These are phyloP conservation scores for Lasiosphaeria hispida DNA, from an alignment of 495 filamentous ascomycete genomes.

Conservation along the genomic window DNA sequence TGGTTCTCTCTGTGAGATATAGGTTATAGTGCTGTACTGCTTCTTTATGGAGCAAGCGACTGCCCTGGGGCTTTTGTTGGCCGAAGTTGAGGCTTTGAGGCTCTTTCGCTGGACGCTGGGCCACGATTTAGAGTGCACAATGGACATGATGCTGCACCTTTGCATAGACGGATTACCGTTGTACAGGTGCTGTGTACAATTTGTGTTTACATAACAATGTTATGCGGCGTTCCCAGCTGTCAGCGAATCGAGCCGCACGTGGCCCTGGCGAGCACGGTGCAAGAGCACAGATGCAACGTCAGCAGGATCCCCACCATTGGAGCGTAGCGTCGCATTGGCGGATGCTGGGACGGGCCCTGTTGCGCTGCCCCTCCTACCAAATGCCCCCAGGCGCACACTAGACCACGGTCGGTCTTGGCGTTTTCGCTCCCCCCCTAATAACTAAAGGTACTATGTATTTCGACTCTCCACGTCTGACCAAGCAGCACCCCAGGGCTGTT, in stretches of 20 bases:
- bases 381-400: not conserved
- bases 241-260: too few relatives aligned
- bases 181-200: too few relatives aligned
- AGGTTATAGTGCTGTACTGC: not conserved
- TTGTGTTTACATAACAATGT: too few relatives aligned
- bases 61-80: not conserved
- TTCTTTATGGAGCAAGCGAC: not conserved
- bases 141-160: not conserved
- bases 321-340: not conserved
- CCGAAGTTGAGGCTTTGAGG: too few relatives aligned
- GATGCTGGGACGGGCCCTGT: not conserved
- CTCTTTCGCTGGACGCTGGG: too few relatives aligned
- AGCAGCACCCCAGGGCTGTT: not conserved
- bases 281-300: too few relatives aligned
- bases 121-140: too few relatives aligned
- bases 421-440: not conserved
- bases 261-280: too few relatives aligned
- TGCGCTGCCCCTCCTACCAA: not conserved
- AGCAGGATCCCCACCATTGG: conserved; percentile 4
- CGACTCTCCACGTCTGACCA: too few relatives aligned
- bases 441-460: not conserved
- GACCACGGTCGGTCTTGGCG: conserved; percentile 1
- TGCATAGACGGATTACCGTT: not conserved
- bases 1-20: not conserved
- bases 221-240: too few relatives aligned